phyloP scores from a whole-genome alignment of 257 asterid species.

The Misopates orontium region DNA sequence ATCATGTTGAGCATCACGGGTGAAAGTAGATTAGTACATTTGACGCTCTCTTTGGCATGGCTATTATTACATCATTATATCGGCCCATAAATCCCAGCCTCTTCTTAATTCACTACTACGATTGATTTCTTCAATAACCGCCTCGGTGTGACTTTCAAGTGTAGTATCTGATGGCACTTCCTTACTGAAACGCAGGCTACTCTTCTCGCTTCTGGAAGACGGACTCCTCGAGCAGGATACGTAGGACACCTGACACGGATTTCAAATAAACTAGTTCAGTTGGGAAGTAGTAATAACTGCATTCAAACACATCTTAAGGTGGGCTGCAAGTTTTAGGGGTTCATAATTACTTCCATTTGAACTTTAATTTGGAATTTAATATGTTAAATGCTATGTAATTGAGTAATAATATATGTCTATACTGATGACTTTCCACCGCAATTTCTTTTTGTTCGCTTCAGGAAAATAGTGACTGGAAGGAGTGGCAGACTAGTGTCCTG shows the following conservation, averaged over 20 bases:
- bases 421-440: constrained; percentile 10
- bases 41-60: background rate
- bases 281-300: constrained; percentile 50
- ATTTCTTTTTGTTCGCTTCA: constrained; percentile 32
- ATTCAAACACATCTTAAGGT: constrained; percentile 80
- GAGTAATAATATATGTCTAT: background rate
- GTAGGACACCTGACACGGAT: constrained; percentile 84
- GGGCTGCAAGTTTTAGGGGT: constrained; percentile 21
- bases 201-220: constrained; percentile 56
- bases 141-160: background rate
- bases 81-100: background rate
- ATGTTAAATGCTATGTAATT: constrained; percentile 1
- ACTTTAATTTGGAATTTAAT: constrained; percentile 5
- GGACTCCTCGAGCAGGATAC: constrained; percentile 77
- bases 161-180: constrained; percentile 13
- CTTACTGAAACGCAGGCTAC: constrained; percentile 67
- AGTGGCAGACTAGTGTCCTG: constrained; percentile 70
- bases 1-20: background rate
- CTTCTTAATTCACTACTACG: background rate
- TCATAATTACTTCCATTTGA: background rate
- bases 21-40: background rate
- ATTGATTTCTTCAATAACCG: background rate
- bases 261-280: constrained; percentile 74
- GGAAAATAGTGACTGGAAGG: constrained; percentile 79
- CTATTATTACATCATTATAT: too few relatives aligned